Evolutionary conservation across 345 rosid genomes (phyloP), one percentile per base, ranked within the genome.

Genomic region (Bruguiera gymnorhiza): DNA sequence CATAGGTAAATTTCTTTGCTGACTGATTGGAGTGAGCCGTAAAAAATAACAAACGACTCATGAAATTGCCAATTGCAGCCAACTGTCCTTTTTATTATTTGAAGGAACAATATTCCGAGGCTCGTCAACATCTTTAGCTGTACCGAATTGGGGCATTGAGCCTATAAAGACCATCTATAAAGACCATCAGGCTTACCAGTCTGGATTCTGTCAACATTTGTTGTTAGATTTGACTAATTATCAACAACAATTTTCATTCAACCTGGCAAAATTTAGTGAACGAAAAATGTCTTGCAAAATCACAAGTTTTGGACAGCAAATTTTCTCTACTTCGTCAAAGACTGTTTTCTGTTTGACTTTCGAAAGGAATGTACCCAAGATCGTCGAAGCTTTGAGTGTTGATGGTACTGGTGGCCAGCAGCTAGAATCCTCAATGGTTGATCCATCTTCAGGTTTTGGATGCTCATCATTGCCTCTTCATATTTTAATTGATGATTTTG

Each of bases 341-440:
- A 11, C 39, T 36, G 4, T 23, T 27, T 21, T 15, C n/a, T 18
- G 24, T 26, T 67, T 61, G 58, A 37, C 18, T 23, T 66, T 60
- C 2, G 43, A 55, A 70, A 95, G 99, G 80, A 92, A 92, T 78
- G 57, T 73, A 51, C 96, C 97, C 18, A 84, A 78, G 87, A 87
- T 95, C 2, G 77, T 92, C 55, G 92, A 87, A 62, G 84, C 84
- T 39, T 70, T 88, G 73, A 95, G 99, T 75, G 83, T 78, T 4
- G 97, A 95, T 83, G 99, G 99, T 76, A 83, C 93, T 21, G 84
- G 86, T 43, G 85, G 92, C 55, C 94, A 88, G 60, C 89, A 82
- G 50, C 85, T 95, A 67, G 87, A 87, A 78, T 78, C 97, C 73
- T 85, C 96, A 8, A 77, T 71, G 43, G 71, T 82, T 56, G 91